These are phyloP conservation scores for Rostrohypoxylon terebratum DNA, from an alignment of 495 filamentous ascomycete species.

Conservation along the genomic window DNA sequence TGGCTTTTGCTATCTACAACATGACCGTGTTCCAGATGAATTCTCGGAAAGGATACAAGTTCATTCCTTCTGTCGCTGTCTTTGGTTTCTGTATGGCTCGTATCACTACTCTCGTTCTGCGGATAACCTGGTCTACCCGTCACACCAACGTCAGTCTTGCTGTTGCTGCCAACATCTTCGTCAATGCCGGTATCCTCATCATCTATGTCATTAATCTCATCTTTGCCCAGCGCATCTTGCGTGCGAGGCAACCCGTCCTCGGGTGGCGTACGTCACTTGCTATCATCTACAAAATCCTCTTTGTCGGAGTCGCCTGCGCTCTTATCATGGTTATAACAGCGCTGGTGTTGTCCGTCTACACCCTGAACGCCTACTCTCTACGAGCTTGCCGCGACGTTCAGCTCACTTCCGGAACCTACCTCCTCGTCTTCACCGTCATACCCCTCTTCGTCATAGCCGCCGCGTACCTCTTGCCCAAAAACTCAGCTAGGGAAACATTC, in stretches of 20 bases:
- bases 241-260: conserved; percentile 75
- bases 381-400: conserved; percentile 70
- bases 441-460: conserved; percentile 74
- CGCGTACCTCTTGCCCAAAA: conserved; percentile 61
- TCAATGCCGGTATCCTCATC: conserved; percentile 80
- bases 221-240: conserved; percentile 80
- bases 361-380: conserved; percentile 62
- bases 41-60: conserved; percentile 69
- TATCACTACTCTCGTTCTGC: conserved; percentile 71
- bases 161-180: conserved; percentile 80
- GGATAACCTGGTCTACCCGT: conserved; percentile 69
- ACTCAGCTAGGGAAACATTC: conserved; percentile 70
- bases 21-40: conserved; percentile 77
- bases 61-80: conserved; percentile 72
- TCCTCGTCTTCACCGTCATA: conserved; percentile 76
- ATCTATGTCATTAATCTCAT: conserved; percentile 85
- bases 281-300: conserved; percentile 66
- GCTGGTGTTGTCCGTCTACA: conserved; percentile 73
- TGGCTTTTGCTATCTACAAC: conserved; percentile 67
- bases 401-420: conserved; percentile 73
- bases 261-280: conserved; percentile 71
- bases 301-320: conserved; percentile 67
- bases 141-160: conserved; percentile 67
- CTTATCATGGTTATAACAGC: conserved; percentile 78
- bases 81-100: conserved; percentile 88